These are phyloP conservation scores for Pichia manshurica DNA, from an alignment of 805 yeast genomes.

Conservation along the genomic window DNA sequence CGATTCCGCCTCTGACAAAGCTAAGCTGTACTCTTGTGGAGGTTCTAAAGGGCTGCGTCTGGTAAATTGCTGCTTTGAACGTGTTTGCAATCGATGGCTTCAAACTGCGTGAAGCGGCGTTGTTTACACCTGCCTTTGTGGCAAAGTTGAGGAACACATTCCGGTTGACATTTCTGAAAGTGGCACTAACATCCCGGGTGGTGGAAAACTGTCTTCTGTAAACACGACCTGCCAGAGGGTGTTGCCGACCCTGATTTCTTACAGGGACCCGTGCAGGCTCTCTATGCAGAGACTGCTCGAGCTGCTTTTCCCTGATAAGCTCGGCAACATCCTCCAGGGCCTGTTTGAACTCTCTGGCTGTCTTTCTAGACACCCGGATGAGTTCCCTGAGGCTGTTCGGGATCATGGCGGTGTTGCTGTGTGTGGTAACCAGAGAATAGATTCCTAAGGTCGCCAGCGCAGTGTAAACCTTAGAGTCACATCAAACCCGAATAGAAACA, in stretches of 20 bases:
- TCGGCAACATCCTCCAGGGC: conserved; percentile 44
- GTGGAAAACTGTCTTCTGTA: conserved; percentile 26
- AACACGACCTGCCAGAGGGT: conserved; percentile 21
- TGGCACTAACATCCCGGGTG: not conserved
- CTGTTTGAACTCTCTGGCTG: conserved; percentile 42
- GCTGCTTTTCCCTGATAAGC: conserved; percentile 28
- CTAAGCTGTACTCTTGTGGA: conserved; percentile 16
- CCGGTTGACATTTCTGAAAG: not conserved
- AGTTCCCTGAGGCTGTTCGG: conserved; percentile 35
- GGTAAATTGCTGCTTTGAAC: conserved; percentile 20
- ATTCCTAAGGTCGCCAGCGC: too few relatives aligned
- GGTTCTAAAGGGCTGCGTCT: conserved; percentile 26
- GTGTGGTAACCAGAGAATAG: too few relatives aligned
- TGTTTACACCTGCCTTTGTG: conserved; percentile 1
- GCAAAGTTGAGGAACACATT: not conserved
- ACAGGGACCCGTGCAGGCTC: conserved; percentile 36
- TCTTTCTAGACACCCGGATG: conserved; percentile 39
- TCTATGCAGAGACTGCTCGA: conserved; percentile 27
- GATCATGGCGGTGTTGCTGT: conserved; percentile 9
- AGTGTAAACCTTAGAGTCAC: too few relatives aligned
- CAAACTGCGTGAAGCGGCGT: not conserved
- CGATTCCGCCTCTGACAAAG: conserved; percentile 12
- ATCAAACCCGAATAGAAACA: too few relatives aligned
- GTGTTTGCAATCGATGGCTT: conserved; percentile 9
- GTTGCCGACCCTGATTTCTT: conserved; percentile 9